phyloP scores from a whole-genome alignment of 352 stramenopile genomes.

The Bremia lactucae region DNA sequence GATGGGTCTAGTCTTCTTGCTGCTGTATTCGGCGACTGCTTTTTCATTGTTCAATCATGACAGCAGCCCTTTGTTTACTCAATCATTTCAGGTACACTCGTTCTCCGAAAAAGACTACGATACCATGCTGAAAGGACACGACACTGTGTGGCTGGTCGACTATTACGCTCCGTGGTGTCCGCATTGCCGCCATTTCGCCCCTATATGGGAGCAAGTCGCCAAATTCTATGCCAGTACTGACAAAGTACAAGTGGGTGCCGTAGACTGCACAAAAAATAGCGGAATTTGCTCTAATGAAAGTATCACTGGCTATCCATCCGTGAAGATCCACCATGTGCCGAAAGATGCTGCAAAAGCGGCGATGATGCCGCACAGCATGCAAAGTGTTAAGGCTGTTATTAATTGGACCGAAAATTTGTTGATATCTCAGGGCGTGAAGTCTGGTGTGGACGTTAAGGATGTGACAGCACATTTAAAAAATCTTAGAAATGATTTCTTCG shows the following conservation, averaged over 20 bases:
- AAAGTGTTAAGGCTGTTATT: constrained; percentile 36
- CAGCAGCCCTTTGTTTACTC: constrained; percentile 47
- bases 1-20: constrained; percentile 1
- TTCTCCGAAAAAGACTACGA: constrained; percentile 30
- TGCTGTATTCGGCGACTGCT: constrained; percentile 4
- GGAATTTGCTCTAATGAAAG: constrained; percentile 51
- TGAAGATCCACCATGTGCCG: constrained; percentile 70
- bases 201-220: constrained; percentile 57
- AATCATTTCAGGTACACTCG: constrained; percentile 50
- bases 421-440: constrained; percentile 36
- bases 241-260: constrained; percentile 51
- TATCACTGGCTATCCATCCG: constrained; percentile 47
- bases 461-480: constrained; percentile 35
- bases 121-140: constrained; percentile 34
- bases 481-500: constrained; percentile 29
- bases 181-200: constrained; percentile 71
- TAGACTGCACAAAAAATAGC: constrained; percentile 61
- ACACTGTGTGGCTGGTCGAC: constrained; percentile 68
- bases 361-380: constrained; percentile 19
- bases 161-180: constrained; percentile 83
- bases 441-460: constrained; percentile 37
- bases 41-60: constrained; percentile 29
- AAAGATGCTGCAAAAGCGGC: constrained; percentile 13
- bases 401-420: constrained; percentile 55
- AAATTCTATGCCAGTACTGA: constrained; percentile 49